phyloP scores from a whole-genome alignment of 2,329 filamentous ascomycete species.

The Dactylellina leptospora region DNA sequence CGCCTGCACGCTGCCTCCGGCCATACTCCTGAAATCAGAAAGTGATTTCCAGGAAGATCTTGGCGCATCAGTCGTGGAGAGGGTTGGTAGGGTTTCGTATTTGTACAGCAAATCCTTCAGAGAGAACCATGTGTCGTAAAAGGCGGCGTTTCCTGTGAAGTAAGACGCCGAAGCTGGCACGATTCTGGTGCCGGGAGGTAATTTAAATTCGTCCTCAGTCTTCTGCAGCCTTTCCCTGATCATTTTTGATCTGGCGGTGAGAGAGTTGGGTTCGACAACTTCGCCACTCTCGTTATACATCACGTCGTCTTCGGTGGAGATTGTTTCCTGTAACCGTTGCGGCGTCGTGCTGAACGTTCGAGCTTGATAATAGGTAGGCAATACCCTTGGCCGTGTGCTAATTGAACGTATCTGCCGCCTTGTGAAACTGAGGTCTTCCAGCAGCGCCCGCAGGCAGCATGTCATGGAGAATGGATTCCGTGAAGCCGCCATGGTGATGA shows the following conservation, averaged over 20 bases:
- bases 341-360: constrained; percentile 27
- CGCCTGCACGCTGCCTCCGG: constrained; percentile 76
- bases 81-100: constrained; percentile 76
- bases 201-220: constrained; percentile 16
- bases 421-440: constrained; percentile 44
- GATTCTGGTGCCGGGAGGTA: constrained; percentile 59
- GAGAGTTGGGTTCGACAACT: not conserved
- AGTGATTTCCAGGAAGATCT: constrained; percentile 82
- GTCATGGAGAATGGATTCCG: constrained; percentile 52
- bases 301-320: not conserved
- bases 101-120: constrained; percentile 76
- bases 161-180: constrained; percentile 90
- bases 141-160: constrained; percentile 84
- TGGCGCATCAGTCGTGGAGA: constrained; percentile 72
- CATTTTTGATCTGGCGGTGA: constrained; percentile 27
- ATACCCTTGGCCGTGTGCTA: constrained; percentile 23
- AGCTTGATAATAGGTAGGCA: constrained; percentile 21
- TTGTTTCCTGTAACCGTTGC: constrained; percentile 18
- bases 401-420: constrained; percentile 14
- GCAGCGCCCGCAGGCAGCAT: constrained; percentile 49
- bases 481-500: constrained; percentile 30
- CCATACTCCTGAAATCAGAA: constrained; percentile 74
- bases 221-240: constrained; percentile 13
- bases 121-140: constrained; percentile 82
- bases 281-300: constrained; percentile 13